A percentile compares a stretch with the other conserved stretches of the same genome.
These are phyloP conservation scores for Gryganskiella cystojenkinii DNA, from an alignment of 192 early-diverging fungal species.

Conservation along the genomic window DNA sequence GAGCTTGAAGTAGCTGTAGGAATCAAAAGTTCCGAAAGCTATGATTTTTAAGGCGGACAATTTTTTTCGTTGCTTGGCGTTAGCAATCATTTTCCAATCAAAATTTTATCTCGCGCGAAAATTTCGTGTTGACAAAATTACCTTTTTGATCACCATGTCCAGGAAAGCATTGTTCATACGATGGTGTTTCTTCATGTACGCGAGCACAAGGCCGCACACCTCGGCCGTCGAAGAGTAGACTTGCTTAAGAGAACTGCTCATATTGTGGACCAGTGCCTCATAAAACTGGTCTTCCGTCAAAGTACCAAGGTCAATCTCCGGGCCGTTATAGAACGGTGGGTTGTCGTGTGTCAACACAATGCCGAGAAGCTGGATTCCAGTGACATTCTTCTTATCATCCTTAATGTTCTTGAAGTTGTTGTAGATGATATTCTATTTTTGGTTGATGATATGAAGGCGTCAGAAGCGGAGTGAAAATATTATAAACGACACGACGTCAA, in stretches of 20 bases:
- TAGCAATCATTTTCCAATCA: too few relatives aligned
- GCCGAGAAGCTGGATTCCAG: conserved; percentile 69
- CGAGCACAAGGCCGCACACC: conserved; percentile 49
- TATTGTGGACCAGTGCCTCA: conserved; percentile 52
- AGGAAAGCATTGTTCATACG: conserved; percentile 23
- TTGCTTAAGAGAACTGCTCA: conserved; percentile 45
- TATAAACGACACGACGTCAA: neutral
- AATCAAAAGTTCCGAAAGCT: conserved; percentile 14
- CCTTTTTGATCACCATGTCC: conserved; percentile 43
- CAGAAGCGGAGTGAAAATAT: neutral
- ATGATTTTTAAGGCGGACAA: neutral
- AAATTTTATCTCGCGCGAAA: too few relatives aligned
- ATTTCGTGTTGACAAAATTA: too few relatives aligned
- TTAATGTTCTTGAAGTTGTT: conserved; percentile 51
- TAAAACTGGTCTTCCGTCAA: conserved; percentile 57
- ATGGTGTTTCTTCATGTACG: conserved; percentile 51
- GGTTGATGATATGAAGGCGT: neutral
- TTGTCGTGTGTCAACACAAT: conserved; percentile 66
- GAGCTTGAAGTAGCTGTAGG: neutral
- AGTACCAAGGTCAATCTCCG: conserved; percentile 50
- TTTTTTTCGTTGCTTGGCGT: too few relatives aligned
- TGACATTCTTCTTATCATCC: conserved; percentile 60
- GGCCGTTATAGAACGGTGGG: conserved; percentile 54
- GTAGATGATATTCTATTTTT: conserved; percentile 61
- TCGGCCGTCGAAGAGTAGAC: conserved; percentile 69